Evolutionary conservation across 176 grass and related monocot species (phyloP), one percentile per base, ranked within the genome.

Genomic region (Neostapfia colusana): DNA sequence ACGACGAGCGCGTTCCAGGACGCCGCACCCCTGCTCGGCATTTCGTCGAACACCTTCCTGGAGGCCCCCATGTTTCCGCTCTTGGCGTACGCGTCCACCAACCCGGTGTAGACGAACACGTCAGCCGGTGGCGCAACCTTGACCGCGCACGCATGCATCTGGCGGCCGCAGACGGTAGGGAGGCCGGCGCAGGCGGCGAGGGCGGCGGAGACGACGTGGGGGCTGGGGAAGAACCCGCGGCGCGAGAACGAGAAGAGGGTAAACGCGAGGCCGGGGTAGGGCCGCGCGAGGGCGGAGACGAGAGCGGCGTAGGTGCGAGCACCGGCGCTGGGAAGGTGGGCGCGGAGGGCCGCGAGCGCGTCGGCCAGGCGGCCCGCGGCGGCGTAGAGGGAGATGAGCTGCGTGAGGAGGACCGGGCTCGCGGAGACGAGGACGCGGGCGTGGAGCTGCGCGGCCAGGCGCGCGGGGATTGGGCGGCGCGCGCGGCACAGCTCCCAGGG

Each of bases 331-430:
- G 41, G 41, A 6, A 42, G 70, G 51, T 57, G 27, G 64, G 26
- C 17, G 35, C 43, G 36, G 79, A 88, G 76, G 58, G 64, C 44
- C 58, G 44, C 66, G 48, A 81, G 20, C n/a, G 81, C 77, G 23
- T 36, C 72, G 41, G 20, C 28, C 65, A 73, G 76, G 35, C 40
- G 51, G 65, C 84, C 88, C 15, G 25, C 41, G 25, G 68, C 69
- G 59, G 84, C 81, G 60, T 87, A 90, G 77, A 87, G 84, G 72
- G 85, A 80, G 84, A 90, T 56, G 59, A 90, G 84, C 79, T 84
- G 73, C 27, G 85, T 81, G 77, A 81, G 81, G 81, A 85, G 67
- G 81, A 65, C 45, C 10, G 89, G 77, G 60, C 64, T 10, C 26
- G 73, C 25, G 57, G 73, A 64, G 44, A 88, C 35, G 37, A 79